Evolutionary conservation across 495 filamentous ascomycete species (phyloP), one percentile per base, ranked within the genome.

Genomic region (Aspergillus bridgeri): DNA sequence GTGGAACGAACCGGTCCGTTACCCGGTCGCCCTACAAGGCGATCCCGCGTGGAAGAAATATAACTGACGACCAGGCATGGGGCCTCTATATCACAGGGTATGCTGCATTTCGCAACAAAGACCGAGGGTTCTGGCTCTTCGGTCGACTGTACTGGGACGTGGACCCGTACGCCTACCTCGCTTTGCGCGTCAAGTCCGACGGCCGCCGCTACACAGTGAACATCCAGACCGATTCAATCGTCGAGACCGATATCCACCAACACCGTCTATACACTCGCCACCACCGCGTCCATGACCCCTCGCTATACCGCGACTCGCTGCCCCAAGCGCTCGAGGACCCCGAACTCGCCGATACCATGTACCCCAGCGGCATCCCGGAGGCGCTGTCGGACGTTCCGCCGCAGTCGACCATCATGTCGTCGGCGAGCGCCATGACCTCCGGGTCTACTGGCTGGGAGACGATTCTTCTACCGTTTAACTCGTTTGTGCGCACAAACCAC

Each of bases 401-500:
- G 21, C 67, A 69, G 19, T 71, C 69, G 25, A 77, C 74, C 0
- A 66, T 77, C 44, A 71, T 79, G 5, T 69, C 66, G 19, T 68
- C 65, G 18, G 61, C 67, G 24, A 64, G 60, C 38, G 54, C 63
- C 13, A 75, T 65, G 1, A 73, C 73, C 0, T 71, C 74, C 20
- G 74, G 75, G 38, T 84, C 87, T 0, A 90, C 92, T 3, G 81
- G 91, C 63, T 98, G 94, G 94, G 92, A 98, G 78, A 96, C 92
- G 8, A 82, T 97, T 22, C 65, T 96, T 48, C 86, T 98, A 52
- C 89, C 89, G 44, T 93, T 91, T 78, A 86, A 86, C 68, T 89
- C 95, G 47, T 98, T 98, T 70, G 93, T 98, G 53, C 83, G 95
- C 51, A 98, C 95, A 33, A 97, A 96, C 69, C 79, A 92, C 64